These are phyloP conservation scores for Aspergillus bertholletiae DNA, from an alignment of 495 filamentous ascomycete species.

Conservation along the genomic window DNA sequence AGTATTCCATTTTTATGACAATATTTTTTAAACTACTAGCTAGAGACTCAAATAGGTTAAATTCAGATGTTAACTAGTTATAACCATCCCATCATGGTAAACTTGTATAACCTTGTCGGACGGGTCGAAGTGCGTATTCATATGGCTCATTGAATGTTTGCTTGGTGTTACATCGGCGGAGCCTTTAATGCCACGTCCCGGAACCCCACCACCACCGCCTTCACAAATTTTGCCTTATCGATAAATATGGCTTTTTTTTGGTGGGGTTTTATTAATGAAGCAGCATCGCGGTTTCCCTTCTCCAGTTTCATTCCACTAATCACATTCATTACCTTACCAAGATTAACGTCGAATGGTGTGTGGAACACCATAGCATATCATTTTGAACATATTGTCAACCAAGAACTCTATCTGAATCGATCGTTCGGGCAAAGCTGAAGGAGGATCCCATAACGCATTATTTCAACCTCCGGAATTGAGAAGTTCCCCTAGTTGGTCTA, in stretches of 20 bases:
- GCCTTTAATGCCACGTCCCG: constrained; percentile 8
- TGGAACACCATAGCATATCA: not conserved
- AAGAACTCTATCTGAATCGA: no score
- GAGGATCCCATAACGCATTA: not conserved
- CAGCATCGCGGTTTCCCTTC: not conserved
- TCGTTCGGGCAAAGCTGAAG: not conserved
- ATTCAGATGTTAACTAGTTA: no score
- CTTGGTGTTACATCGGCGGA: not conserved
- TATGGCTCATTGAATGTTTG: not conserved
- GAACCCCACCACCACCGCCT: constrained; percentile 1
- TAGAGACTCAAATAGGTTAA: no score
- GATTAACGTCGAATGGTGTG: not conserved
- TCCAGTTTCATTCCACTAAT: not conserved
- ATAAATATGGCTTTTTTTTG: constrained; percentile 3
- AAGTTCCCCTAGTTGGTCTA: not conserved
- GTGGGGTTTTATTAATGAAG: no score
- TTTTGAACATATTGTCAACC: constrained; percentile 1
- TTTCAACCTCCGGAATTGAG: not conserved
- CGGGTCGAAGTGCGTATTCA: constrained; percentile 10
- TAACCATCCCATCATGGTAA: no score
- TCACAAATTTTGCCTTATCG: constrained; percentile 14
- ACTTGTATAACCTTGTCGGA: no score
- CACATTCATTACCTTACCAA: not conserved
- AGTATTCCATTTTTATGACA: no score
- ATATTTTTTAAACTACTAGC: no score